Percentiles rank a stretch among this genome's conserved stretches.
These are phyloP conservation scores for Fusarium tricinctum DNA, from an alignment of 2,329 filamentous ascomycete species.

Conservation along the genomic window DNA sequence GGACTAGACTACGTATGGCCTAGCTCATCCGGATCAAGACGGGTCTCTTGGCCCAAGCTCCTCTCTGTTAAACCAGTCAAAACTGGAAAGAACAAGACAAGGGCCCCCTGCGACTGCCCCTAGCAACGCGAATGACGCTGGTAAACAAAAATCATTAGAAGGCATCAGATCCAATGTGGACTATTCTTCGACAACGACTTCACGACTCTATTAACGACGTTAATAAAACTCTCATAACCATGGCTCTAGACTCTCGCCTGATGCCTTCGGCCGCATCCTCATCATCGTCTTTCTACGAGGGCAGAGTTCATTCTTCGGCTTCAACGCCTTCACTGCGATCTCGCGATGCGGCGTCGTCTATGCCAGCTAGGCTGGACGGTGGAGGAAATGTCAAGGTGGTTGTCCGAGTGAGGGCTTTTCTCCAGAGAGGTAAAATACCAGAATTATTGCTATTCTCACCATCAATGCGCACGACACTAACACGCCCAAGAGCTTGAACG, in stretches of 20 bases:
- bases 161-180: slow-evolving; percentile 52
- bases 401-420: slow-evolving; percentile 83
- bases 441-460: not conserved
- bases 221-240: slow-evolving; percentile 57
- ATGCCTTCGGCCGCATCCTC: slow-evolving; percentile 58
- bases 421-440: slow-evolving; percentile 75
- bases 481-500: slow-evolving; percentile 79
- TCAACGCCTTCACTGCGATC: slow-evolving; percentile 84
- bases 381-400: slow-evolving; percentile 87
- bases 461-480: slow-evolving; percentile 4
- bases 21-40: slow-evolving; percentile 3
- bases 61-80: slow-evolving; percentile 25
- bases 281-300: slow-evolving; percentile 48
- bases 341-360: slow-evolving; percentile 74
- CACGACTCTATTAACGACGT: slow-evolving; percentile 57
- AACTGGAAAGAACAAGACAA: slow-evolving; percentile 23
- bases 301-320: slow-evolving; percentile 72
- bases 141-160: slow-evolving; percentile 53
- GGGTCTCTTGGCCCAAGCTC: slow-evolving; percentile 41
- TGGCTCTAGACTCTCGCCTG: slow-evolving; percentile 60
- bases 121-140: slow-evolving; percentile 53
- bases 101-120: slow-evolving; percentile 50
- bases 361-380: slow-evolving; percentile 68
- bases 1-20: not conserved
- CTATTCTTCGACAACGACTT: slow-evolving; percentile 58